These are phyloP conservation scores for Aureobasidium melanogenum DNA, from an alignment of 2,329 filamentous ascomycete genomes.

Conservation along the genomic window DNA sequence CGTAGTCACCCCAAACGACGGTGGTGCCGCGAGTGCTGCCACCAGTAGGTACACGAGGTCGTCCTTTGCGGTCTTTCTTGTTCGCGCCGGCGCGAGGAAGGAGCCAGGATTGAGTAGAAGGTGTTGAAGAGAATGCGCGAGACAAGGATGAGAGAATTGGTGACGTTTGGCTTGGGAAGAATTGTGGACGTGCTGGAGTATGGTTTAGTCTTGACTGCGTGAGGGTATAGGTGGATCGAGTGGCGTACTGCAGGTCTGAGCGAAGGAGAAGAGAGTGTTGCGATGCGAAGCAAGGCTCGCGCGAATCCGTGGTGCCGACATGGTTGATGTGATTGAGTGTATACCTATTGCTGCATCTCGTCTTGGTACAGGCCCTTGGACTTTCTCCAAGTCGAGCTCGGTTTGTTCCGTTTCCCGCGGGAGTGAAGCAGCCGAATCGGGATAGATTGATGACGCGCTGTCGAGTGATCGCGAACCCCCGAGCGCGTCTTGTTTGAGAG, in stretches of 20 bases:
- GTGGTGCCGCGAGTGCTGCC: constrained; percentile 89
- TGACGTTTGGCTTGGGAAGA: constrained; percentile 15
- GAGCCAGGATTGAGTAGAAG: constrained; percentile 61
- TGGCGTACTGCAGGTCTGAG: constrained; percentile 10
- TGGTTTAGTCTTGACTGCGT: constrained; percentile 7
- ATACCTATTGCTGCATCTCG: neutral
- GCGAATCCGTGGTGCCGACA: constrained; percentile 33
- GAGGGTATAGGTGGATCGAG: constrained; percentile 11
- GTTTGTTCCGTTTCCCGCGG: constrained; percentile 4
- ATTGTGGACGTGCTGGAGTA: neutral
- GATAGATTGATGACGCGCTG: constrained; percentile 7
- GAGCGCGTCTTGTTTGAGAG: neutral
- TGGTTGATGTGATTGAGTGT: constrained; percentile 19
- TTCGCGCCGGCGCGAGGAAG: constrained; percentile 69
- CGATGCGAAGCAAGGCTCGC: constrained; percentile 24
- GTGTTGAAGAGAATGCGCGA: constrained; percentile 67
- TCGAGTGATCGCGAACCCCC: neutral
- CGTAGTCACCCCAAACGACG: constrained; percentile 93
- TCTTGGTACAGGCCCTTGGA: neutral
- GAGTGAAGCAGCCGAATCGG: neutral
- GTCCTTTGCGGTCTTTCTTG: constrained; percentile 82
- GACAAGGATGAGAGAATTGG: constrained; percentile 34
- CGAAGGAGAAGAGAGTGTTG: neutral
- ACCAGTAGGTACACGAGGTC: constrained; percentile 78
- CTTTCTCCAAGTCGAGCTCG: neutral